Conservation (phyloP, 2,329 filamentous ascomycete genomes). For the Reticulascus tulasneorum region DNA sequence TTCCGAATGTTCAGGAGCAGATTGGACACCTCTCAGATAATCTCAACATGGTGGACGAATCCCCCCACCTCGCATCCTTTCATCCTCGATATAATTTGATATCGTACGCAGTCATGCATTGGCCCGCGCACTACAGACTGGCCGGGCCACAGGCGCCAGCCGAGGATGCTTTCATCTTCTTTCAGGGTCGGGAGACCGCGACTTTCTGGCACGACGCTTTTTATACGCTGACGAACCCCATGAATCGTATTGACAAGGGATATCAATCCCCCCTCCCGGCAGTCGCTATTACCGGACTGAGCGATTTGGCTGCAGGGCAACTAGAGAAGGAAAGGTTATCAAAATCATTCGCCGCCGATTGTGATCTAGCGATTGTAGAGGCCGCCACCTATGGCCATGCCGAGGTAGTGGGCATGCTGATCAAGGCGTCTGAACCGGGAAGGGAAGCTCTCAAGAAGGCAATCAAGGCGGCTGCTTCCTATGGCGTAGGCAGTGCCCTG, state of each 20-base stretch:
- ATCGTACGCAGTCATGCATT: slow-evolving; percentile 5
- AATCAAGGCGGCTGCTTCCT: background rate
- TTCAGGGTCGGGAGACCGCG: background rate
- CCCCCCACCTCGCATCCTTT: background rate
- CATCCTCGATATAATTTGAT: slow-evolving; percentile 1
- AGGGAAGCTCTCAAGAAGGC: background rate
- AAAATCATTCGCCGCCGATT: background rate
- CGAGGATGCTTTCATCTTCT: background rate
- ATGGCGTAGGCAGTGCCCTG: background rate
- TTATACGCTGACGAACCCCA: background rate
- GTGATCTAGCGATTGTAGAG: background rate
- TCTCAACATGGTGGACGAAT: background rate
- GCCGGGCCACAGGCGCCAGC: background rate
- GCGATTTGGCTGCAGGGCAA: background rate
- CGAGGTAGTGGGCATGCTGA: background rate
- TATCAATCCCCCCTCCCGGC: slow-evolving; percentile 3
- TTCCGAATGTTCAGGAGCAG: background rate
- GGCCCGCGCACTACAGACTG: slow-evolving; percentile 2
- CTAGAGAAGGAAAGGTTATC: slow-evolving; percentile 1
- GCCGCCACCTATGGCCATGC: background rate
- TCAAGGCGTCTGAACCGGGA: background rate
- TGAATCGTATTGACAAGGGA: background rate
- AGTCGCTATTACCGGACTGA: background rate
- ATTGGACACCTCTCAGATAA: background rate
- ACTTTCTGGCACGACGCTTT: background rate